Percentiles rank a stretch among this genome's conserved stretches.
Conservation (phyloP, 306 rosid species). For the Corylus americana region DNA sequence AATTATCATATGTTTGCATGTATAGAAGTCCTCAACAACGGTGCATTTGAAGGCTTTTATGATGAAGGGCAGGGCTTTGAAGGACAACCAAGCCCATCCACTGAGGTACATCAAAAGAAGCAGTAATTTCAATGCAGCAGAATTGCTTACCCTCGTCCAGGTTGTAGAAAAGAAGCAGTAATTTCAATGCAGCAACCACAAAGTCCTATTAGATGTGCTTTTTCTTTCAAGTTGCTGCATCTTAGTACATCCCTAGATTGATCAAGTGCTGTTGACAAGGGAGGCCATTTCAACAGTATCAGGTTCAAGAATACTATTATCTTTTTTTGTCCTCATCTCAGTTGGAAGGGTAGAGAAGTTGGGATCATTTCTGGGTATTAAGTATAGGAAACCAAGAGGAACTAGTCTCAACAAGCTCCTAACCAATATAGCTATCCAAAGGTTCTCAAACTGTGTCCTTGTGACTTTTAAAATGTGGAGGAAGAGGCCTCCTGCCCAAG, state of each 20-base stretch:
- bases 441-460: not conserved
- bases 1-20: not conserved
- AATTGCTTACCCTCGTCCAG: not conserved
- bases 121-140: too few relatives aligned
- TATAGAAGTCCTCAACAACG: not conserved
- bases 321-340: not conserved
- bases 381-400: not conserved
- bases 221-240: not conserved
- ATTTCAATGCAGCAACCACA: not conserved
- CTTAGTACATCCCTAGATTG: not conserved
- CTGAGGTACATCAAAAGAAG: not conserved
- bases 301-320: not conserved
- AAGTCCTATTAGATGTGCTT: not conserved
- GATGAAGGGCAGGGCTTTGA: not conserved
- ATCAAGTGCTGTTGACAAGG: not conserved
- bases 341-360: not conserved
- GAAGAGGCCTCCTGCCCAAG: slow-evolving; percentile 1
- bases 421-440: not conserved
- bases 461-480: not conserved
- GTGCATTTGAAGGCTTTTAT: not conserved
- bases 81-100: not conserved
- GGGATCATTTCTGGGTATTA: slow-evolving; percentile 2
- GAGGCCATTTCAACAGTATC: slow-evolving; percentile 2
- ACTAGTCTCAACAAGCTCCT: not conserved
- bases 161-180: not conserved